Evolutionary conservation across 805 yeast species (phyloP), one percentile per base, ranked within the genome.

Genomic region (Suhomyces sp.): DNA sequence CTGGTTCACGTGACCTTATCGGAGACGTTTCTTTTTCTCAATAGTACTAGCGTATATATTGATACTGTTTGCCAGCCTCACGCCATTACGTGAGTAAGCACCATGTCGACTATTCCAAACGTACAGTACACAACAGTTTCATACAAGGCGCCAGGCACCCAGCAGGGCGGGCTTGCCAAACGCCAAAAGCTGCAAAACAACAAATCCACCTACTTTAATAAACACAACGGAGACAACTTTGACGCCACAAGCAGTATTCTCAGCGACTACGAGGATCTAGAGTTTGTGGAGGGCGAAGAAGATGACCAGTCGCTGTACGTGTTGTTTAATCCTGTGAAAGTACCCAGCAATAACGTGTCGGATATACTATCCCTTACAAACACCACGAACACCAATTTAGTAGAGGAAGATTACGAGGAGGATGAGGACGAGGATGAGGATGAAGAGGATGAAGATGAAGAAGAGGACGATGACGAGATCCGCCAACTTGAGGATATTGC

Each of bases 271-370:
- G 59, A 57, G 33, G 60, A 54, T 38, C 51, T 52, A 44, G 57
- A 47, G 22, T 45, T 51, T 17, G 35, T 22, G n/a, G 36, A 45
- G 15, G 54, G 45, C 12, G 54, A 44, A 3, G 50, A 46, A 3
- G 57, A 57, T 33, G 60, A 57, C 48, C 56, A 57, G 33, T 54
- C 57, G 17, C 57, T 55, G 52, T 57, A 57, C 31, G 54, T 57
- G 24, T 54, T 57, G 54, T 57, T 57, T 44, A 57, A 57, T 24
- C 60, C 60, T 12, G 46, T 26, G n/a, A 44, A 33, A 13, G 17
- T 44, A 5, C 40, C 47, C 23, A 19, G 24, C 35, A 47, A 29
- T 33, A 29, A 44, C 33, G 56, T 50, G 46, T 54, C 56, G 6
- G 60, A 57, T 27, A 57, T 57, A 23, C 46, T 57, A 22, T 51